Evolutionary conservation across 1,284 basidiomycete species (phyloP).

Genomic region (Sporisorium iseilematis-ciliati): DNA sequence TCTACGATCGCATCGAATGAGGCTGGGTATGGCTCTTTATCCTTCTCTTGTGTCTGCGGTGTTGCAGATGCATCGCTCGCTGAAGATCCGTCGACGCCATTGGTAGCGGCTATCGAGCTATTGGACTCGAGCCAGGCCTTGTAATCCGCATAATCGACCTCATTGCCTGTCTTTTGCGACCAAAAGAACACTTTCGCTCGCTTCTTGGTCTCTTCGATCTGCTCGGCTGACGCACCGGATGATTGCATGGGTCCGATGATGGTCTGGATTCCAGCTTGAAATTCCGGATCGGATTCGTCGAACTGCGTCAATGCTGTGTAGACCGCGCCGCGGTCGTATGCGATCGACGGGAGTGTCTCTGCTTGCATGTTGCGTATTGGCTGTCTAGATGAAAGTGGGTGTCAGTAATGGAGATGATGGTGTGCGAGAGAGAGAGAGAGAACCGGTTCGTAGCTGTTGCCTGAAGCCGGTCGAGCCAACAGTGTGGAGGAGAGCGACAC

Average conservation of each 20-base stretch:
- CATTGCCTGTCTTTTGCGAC: slow-evolving; percentile 40
- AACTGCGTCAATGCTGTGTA: slow-evolving; percentile 36
- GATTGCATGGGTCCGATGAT: slow-evolving; percentile 52
- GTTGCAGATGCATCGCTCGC: background rate
- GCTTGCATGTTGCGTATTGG: slow-evolving; percentile 14
- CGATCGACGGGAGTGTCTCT: slow-evolving; percentile 26
- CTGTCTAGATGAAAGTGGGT: background rate
- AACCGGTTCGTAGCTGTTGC: slow-evolving; percentile 12
- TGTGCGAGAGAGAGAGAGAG: background rate
- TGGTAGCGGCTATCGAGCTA: background rate
- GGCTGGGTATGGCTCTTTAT: slow-evolving; percentile 59
- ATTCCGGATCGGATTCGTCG: slow-evolving; percentile 39
- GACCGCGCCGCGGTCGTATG: slow-evolving; percentile 39
- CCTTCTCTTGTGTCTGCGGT: background rate
- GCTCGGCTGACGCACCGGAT: slow-evolving; percentile 39
- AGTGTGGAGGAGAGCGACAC: slow-evolving; percentile 13
- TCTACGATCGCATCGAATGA: slow-evolving; percentile 67
- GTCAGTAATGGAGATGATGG: too few relatives aligned
- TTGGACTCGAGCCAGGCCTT: slow-evolving; percentile 30
- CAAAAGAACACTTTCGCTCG: slow-evolving; percentile 55
- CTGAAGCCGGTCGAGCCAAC: slow-evolving; percentile 13
- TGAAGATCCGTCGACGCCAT: background rate
- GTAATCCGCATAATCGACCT: slow-evolving; percentile 47
- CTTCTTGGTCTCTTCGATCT: slow-evolving; percentile 48
- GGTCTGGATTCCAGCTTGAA: slow-evolving; percentile 53